A percentile compares a stretch with the other conserved stretches of the same genome.
phyloP scores from a whole-genome alignment of 2,329 filamentous ascomycete genomes.

The Aspergillus alliaceus region DNA sequence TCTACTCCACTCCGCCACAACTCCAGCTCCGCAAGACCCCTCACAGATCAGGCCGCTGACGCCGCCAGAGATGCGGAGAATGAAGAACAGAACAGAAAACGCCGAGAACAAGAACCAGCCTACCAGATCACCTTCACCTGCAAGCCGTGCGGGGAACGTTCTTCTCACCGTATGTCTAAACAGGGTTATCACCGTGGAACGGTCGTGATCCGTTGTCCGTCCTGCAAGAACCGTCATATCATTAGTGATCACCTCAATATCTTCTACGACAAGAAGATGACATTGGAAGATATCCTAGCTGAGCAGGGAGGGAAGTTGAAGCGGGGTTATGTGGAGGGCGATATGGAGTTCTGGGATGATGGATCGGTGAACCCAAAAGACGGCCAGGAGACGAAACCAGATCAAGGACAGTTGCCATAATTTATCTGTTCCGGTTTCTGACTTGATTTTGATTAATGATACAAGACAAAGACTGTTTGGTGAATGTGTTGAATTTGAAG shows the following conservation, averaged over 20 bases:
- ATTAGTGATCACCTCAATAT: slow-evolving; percentile 85
- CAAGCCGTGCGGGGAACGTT: slow-evolving; percentile 76
- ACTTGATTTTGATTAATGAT: not conserved
- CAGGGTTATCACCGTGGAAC: slow-evolving; percentile 93
- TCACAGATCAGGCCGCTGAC: slow-evolving; percentile 33
- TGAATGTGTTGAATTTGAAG: not conserved
- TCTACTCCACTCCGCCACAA: slow-evolving; percentile 27
- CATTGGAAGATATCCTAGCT: slow-evolving; percentile 44
- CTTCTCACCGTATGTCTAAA: slow-evolving; percentile 83
- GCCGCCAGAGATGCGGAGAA: slow-evolving; percentile 32
- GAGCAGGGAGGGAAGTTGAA: slow-evolving; percentile 67
- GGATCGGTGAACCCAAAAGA: slow-evolving; percentile 46
- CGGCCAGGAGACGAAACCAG: slow-evolving; percentile 9
- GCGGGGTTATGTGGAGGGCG: slow-evolving; percentile 76
- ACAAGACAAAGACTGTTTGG: not conserved
- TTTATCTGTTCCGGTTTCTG: not conserved
- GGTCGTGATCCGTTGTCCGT: slow-evolving; percentile 82
- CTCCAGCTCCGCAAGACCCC: slow-evolving; percentile 25
- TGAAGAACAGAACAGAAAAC: slow-evolving; percentile 35
- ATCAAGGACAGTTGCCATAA: slow-evolving; percentile 4
- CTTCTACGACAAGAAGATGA: slow-evolving; percentile 44
- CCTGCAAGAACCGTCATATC: slow-evolving; percentile 82
- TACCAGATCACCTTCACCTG: slow-evolving; percentile 94
- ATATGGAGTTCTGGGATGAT: slow-evolving; percentile 90
- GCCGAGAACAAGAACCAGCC: slow-evolving; percentile 57